phyloP scores from a whole-genome alignment of 768 basidiomycete genomes.

The Auricularia cornea region DNA sequence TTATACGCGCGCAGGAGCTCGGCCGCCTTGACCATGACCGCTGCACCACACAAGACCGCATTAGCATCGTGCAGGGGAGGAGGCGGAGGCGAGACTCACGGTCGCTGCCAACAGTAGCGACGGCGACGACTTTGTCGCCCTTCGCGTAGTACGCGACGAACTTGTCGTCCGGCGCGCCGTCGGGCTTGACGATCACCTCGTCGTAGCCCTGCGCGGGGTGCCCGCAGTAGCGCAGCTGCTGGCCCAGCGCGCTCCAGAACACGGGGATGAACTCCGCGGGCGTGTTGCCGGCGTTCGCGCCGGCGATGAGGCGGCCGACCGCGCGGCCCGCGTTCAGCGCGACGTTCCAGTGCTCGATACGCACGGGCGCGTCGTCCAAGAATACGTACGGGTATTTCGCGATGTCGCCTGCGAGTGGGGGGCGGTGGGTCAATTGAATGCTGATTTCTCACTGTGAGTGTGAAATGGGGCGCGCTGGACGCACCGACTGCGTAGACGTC shows the following conservation, averaged over 20 bases:
- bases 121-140: slow-evolving; percentile 53
- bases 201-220: slow-evolving; percentile 56
- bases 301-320: slow-evolving; percentile 67
- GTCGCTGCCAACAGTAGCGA: slow-evolving; percentile 42
- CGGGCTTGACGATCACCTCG: slow-evolving; percentile 56
- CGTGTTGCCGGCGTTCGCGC: slow-evolving; percentile 28
- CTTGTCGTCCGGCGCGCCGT: slow-evolving; percentile 26
- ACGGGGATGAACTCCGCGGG: slow-evolving; percentile 75
- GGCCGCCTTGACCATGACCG: slow-evolving; percentile 40
- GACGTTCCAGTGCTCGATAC: slow-evolving; percentile 93
- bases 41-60: neutral
- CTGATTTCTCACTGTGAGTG: too few relatives aligned
- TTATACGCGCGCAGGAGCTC: slow-evolving; percentile 51
- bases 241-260: slow-evolving; percentile 90
- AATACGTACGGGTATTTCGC: slow-evolving; percentile 62
- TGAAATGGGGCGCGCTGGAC: slow-evolving; percentile 7
- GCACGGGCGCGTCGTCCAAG: slow-evolving; percentile 35
- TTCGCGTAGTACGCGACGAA: slow-evolving; percentile 77
- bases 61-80: neutral
- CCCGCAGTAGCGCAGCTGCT: slow-evolving; percentile 81
- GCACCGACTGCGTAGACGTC: slow-evolving; percentile 64
- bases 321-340: slow-evolving; percentile 81
- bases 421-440: neutral
- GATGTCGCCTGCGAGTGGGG: slow-evolving; percentile 57
- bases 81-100: neutral